Percentiles rank a stretch among this genome's conserved stretches.
Evolutionary conservation across 2,329 filamentous ascomycete genomes (phyloP).

Genomic region (Fusarium devonianum): DNA sequence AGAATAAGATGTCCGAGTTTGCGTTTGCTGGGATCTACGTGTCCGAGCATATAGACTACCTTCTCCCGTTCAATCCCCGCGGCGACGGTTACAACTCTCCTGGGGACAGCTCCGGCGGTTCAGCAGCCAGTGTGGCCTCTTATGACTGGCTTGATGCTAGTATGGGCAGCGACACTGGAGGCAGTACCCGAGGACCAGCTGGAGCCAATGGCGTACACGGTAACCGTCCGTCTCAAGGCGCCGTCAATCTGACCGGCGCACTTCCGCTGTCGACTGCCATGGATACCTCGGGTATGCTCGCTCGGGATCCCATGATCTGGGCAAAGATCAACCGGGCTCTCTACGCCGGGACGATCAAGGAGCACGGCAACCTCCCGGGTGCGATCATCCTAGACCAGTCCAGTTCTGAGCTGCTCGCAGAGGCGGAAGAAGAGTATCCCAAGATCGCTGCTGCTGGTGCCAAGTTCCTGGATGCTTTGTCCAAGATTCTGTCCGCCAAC

Average conservation of each 20-base stretch:
- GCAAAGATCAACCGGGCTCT: conserved; percentile 7
- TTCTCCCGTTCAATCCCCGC: conserved; percentile 53
- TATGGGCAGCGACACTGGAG: conserved; percentile 30
- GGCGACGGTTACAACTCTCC: conserved; percentile 58
- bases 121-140: conserved; percentile 48
- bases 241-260: conserved; percentile 51
- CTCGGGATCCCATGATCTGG: not conserved
- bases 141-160: conserved; percentile 54
- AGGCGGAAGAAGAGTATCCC: not conserved
- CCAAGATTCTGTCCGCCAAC: not conserved
- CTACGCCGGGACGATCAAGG: not conserved
- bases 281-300: conserved; percentile 44
- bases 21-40: conserved; percentile 4
- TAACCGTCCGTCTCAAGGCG: conserved; percentile 50
- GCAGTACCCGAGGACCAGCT: conserved; percentile 55
- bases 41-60: conserved; percentile 44
- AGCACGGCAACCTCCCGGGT: not conserved
- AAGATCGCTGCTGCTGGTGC: not conserved
- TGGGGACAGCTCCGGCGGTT: conserved; percentile 54
- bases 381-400: not conserved
- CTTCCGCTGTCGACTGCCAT: conserved; percentile 51
- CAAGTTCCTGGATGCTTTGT: not conserved
- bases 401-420: not conserved
- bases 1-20: conserved; percentile 27
- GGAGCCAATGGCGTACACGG: conserved; percentile 53